Percentiles rank a stretch among this genome's conserved stretches.
These are phyloP conservation scores for Endocarpon pusillum DNA, from an alignment of 495 filamentous ascomycete genomes.

Conservation along the genomic window DNA sequence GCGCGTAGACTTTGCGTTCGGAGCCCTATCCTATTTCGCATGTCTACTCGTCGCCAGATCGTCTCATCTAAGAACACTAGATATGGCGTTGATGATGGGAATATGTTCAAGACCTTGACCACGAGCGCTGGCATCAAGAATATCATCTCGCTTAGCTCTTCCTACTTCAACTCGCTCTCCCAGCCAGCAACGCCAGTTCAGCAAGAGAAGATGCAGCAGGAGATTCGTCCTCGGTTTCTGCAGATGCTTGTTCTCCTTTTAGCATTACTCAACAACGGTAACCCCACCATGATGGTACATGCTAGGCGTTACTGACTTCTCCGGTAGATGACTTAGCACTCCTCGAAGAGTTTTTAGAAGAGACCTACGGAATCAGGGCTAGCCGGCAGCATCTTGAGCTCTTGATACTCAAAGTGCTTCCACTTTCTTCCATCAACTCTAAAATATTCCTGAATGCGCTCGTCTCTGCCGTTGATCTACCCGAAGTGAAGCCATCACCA, in stretches of 20 bases:
- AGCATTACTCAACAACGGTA: constrained; percentile 18
- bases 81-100: constrained; percentile 18
- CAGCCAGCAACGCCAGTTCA: constrained; percentile 7
- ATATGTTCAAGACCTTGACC: constrained; percentile 17
- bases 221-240: constrained; percentile 19
- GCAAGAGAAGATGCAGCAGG: constrained; percentile 11
- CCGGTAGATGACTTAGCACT: constrained; percentile 15
- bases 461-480: constrained; percentile 16
- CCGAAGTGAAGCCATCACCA: constrained; percentile 3
- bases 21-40: constrained; percentile 20
- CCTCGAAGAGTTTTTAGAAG: constrained; percentile 16
- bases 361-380: constrained; percentile 16
- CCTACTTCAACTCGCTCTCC: constrained; percentile 19
- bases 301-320: no score
- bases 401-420: constrained; percentile 16
- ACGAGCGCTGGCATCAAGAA: constrained; percentile 21
- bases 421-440: constrained; percentile 19
- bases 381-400: constrained; percentile 16
- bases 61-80: constrained; percentile 19
- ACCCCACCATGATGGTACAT: no score
- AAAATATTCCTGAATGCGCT: constrained; percentile 17
- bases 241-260: constrained; percentile 22
- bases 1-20: constrained; percentile 17
- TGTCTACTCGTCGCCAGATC: constrained; percentile 18
- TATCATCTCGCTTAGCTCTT: constrained; percentile 17